These are phyloP conservation scores for Botrytis fabae DNA, from an alignment of 2,329 filamentous ascomycete genomes.

Conservation along the genomic window DNA sequence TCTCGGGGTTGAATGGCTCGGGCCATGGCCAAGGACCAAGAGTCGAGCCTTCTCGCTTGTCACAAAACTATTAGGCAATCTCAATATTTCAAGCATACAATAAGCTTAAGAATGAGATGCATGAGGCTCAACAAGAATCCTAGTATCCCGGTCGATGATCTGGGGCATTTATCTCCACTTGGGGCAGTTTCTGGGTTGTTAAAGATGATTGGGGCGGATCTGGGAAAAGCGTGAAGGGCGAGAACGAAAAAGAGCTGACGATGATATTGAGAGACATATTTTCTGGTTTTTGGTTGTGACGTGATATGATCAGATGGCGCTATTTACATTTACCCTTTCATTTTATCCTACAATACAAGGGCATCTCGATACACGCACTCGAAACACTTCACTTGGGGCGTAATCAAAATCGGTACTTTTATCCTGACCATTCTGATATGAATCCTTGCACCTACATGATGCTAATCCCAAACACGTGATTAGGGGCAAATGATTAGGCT, in stretches of 20 bases:
- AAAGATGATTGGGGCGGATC: slow-evolving; percentile 4
- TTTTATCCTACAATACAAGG: slow-evolving; percentile 4
- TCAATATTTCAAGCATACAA: background rate
- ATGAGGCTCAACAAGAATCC: slow-evolving; percentile 15
- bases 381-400: background rate
- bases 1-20: slow-evolving; percentile 7
- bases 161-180: slow-evolving; percentile 18
- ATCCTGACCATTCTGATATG: background rate
- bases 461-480: background rate
- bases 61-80: slow-evolving; percentile 12
- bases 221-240: background rate
- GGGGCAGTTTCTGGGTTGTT: background rate
- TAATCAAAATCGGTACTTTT: background rate
- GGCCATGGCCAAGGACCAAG: slow-evolving; percentile 29
- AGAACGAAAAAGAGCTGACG: background rate
- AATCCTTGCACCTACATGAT: slow-evolving; percentile 8
- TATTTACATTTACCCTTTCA: background rate
- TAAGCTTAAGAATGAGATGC: slow-evolving; percentile 2
- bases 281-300: background rate
- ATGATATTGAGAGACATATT: background rate
- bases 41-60: slow-evolving; percentile 34
- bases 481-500: background rate
- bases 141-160: background rate
- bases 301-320: slow-evolving; percentile 15
- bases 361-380: background rate